Evolutionary conservation across 306 rosid genomes (phyloP), one percentile per base, ranked within the genome.

Genomic region (Adenanthera pavonina): DNA sequence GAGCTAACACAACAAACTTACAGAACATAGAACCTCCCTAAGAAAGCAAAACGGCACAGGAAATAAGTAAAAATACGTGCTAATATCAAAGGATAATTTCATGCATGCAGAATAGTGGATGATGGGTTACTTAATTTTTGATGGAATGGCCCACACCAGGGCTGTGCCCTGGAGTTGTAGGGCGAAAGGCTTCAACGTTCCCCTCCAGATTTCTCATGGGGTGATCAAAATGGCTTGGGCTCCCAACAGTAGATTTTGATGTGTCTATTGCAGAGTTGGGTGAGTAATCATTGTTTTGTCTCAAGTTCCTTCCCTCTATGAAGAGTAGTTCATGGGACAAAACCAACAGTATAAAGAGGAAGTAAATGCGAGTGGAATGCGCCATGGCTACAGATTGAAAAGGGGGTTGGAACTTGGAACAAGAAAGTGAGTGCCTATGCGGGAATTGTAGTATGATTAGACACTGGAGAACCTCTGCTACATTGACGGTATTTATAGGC

Each of bases 71-170:
- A 38, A 2, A 38, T 38, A 38, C n/a, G n/a, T n/a, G n/a, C n/a
- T 36, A 25, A 73, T 33, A 25, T 2, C 3, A 19, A 17, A 7
- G 25, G 6, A 17, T 12, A 20, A 62, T 41, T 82, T 13, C 71
- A 64, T 43, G 56, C 56, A 41, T 12, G 49, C 80, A 66, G 52
- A 46, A 13, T 14, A 16, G 25, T 35, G 43, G 8, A 14, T 56
- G 34, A 17, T 16, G 12, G 12, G 33, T 38, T 38, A 2, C 41
- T 56, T 82, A 87, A 83, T 76, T 79, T 66, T 86, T 81, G 81
- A 89, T 20, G 52, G 91, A 81, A 82, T 93, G 98, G 2, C 98
- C 98, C 41, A 92, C 89, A 7, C 98, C 94, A 0, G 98, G 98
- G 57, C 97, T 91, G 44, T 91, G 91, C 8, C 97, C 95, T 1